Percentiles rank a stretch among this genome's conserved stretches.
phyloP scores from a whole-genome alignment of 768 basidiomycete species.

The Hericium rajendrae region DNA sequence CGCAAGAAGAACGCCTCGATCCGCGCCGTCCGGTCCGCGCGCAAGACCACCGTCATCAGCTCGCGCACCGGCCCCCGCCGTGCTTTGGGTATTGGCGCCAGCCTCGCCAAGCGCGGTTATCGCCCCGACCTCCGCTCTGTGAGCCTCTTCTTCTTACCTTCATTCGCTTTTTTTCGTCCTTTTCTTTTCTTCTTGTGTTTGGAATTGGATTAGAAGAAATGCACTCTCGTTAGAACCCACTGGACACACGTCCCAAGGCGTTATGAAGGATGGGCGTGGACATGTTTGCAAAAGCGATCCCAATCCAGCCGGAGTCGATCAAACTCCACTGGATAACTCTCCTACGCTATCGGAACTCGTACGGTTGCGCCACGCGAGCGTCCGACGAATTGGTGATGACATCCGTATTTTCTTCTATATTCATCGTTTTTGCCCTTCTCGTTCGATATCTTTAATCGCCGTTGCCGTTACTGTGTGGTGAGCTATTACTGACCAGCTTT shows the following conservation, averaged over 20 bases:
- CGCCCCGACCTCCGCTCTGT: constrained; percentile 71
- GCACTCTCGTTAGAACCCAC: constrained; percentile 94
- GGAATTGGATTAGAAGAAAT: constrained; percentile 14
- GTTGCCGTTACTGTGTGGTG: not conserved
- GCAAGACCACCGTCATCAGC: constrained; percentile 45
- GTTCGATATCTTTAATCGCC: not conserved
- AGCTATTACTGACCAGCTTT: not conserved
- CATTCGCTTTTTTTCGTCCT: constrained; percentile 4
- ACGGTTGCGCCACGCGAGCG: constrained; percentile 43
- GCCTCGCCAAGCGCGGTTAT: constrained; percentile 56
- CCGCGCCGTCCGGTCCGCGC: constrained; percentile 37
- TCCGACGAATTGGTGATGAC: constrained; percentile 72
- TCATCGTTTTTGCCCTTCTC: constrained; percentile 5
- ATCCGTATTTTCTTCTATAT: constrained; percentile 12
- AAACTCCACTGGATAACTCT: constrained; percentile 44
- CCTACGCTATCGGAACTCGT: constrained; percentile 76
- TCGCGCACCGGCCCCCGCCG: constrained; percentile 65
- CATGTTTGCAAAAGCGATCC: constrained; percentile 75
- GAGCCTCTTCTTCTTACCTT: constrained; percentile 23
- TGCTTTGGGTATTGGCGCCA: constrained; percentile 53
- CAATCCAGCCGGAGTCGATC: constrained; percentile 43
- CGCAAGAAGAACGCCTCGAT: constrained; percentile 56
- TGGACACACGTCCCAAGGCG: constrained; percentile 47
- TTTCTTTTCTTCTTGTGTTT: constrained; percentile 2
- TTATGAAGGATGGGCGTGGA: constrained; percentile 88